Percentiles rank a stretch among this genome's conserved stretches.
Evolutionary conservation across 108 stramenopile genomes (phyloP).

Genomic region (Poteriospumella lacustris): DNA sequence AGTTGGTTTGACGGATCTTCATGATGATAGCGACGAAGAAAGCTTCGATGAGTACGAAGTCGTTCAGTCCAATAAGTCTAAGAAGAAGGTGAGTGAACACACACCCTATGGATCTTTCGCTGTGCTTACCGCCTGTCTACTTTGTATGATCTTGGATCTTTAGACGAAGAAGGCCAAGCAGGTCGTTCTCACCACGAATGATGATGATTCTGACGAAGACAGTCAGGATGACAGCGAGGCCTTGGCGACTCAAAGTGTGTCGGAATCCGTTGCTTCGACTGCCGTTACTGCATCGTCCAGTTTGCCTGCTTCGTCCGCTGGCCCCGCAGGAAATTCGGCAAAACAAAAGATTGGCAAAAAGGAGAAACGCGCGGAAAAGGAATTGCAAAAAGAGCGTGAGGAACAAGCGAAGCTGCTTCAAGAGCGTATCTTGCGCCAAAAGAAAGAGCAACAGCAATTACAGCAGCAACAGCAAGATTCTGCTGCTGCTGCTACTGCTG

Average conservation of each 20-base stretch:
- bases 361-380: conserved; percentile 71
- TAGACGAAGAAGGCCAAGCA: neutral
- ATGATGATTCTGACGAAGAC: neutral
- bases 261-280: no score
- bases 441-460: conserved; percentile 66
- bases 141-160: no score
- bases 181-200: neutral
- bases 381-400: no score
- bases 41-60: conserved; percentile 19
- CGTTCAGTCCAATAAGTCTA: neutral
- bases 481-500: neutral
- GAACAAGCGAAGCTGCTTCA: no score
- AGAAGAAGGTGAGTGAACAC: neutral
- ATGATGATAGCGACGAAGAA: conserved; percentile 9
- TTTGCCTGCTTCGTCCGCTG: no score
- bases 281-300: no score
- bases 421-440: no score
- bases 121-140: no score
- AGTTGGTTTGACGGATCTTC: neutral
- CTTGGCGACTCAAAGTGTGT: no score
- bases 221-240: conserved; percentile 22
- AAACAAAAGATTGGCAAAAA: conserved; percentile 31
- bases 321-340: neutral
- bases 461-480: conserved; percentile 50
- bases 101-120: neutral